Evolutionary conservation across 1,284 basidiomycete species (phyloP), one percentile per base, ranked within the genome.

Genomic region (Rhodotorula sp.): DNA sequence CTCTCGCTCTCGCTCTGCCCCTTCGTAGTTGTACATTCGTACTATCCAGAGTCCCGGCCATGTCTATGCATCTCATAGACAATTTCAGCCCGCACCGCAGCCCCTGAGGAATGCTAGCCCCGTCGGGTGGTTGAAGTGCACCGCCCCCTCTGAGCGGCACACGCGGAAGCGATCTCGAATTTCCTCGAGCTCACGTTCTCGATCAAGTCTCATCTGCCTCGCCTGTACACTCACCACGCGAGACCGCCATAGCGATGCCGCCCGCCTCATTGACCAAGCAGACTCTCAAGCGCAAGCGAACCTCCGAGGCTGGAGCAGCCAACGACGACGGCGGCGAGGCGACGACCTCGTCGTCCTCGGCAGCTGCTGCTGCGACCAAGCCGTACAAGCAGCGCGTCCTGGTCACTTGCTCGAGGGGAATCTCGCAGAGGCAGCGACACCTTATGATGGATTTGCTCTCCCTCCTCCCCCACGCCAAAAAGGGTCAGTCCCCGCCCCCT

Each of bases 401-500:
- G 65, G 82, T 99, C 79, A 88, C 99, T 62, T 94, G 91, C 57
- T 98, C 95, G 56, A 87, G 97, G 68, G 97, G 97, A 66, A 88
- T 99, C 68, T 98, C 94, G 26, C 92, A 95, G 82, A 88, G 96
- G 51, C 98, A 98, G 93, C 85, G 97, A 70, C 97, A 99, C 82
- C 85, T 99, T 71, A 95, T 99, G 91, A 91, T 90, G 78, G 97
- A 99, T 81, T 81, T 99, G 65, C 92, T 96, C 81, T 87, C 87
- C 1, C 84, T 99, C 49, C 82, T 99, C 48, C 97, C 97, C 4
- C 97, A 99, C 82, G 87, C 92, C 5, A 99, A 99, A 85, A 98
- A 97, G 85, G 94, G 94, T 92, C 68, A 72, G 87, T 81, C 59
- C 31, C 23, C 18, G n/a, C 26, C n/a, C 49, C 46, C 49, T 39